These are phyloP conservation scores for Ottelia alismoides DNA, from an alignment of 106 monocot genomes.

Conservation along the genomic window DNA sequence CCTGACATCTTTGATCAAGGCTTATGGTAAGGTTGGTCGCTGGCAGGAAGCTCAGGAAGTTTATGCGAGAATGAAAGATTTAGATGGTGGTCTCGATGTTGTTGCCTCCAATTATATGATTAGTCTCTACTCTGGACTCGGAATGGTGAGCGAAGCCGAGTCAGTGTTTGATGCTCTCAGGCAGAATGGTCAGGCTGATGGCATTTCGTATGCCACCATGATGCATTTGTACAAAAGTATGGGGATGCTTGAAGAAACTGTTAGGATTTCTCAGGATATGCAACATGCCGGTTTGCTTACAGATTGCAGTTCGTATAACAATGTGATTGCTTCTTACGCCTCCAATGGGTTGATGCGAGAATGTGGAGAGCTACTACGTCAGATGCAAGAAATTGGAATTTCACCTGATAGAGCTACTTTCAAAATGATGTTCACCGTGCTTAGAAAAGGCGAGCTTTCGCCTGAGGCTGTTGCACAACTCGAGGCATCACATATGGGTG, in stretches of 20 bases:
- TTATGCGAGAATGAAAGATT: conserved; percentile 43
- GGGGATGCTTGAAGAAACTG: conserved; percentile 66
- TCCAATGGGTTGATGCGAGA: conserved; percentile 41
- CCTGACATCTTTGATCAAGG: conserved; percentile 82
- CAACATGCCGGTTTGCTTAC: conserved; percentile 36
- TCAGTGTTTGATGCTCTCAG: conserved; percentile 41
- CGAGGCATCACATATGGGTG: conserved; percentile 39
- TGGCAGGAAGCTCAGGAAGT: conserved; percentile 74
- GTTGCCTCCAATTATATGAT: conserved; percentile 78
- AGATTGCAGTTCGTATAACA: conserved; percentile 53
- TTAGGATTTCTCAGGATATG: conserved; percentile 37
- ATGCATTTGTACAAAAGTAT: conserved; percentile 74
- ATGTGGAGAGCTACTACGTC: conserved; percentile 45
- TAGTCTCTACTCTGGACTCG: conserved; percentile 55
- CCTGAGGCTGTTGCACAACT: conserved; percentile 40
- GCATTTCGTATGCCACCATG: conserved; percentile 65
- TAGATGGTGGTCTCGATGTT: conserved; percentile 48
- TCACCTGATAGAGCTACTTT: conserved; percentile 42
- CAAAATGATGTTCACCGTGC: conserved; percentile 37
- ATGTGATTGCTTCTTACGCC: conserved; percentile 46
- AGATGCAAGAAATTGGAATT: conserved; percentile 35
- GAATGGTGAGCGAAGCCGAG: conserved; percentile 62
- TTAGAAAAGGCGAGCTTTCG: conserved; percentile 49
- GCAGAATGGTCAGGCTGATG: conserved; percentile 35
- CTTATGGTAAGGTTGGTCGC: conserved; percentile 34